phyloP scores from a whole-genome alignment of 1,139 yeast species.

The Schizosaccharomyces versatilis region DNA sequence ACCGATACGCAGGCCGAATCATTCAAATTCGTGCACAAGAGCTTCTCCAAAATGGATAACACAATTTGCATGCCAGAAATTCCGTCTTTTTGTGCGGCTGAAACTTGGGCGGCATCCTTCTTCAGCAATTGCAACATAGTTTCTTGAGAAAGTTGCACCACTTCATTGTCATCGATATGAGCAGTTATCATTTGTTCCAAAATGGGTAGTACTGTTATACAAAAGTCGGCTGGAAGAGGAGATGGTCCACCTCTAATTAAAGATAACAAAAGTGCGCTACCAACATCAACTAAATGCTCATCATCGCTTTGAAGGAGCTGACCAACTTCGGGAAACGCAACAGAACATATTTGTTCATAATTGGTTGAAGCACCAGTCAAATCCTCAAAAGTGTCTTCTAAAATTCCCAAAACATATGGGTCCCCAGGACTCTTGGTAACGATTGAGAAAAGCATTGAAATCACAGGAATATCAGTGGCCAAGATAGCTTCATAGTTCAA shows the following conservation, averaged over 20 bases:
- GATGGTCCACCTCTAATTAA: slow-evolving; percentile 10
- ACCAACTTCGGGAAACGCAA: slow-evolving; percentile 6
- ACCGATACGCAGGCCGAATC: slow-evolving; percentile 8
- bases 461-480: slow-evolving; percentile 2
- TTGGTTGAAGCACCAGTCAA: slow-evolving; percentile 6
- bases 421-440: slow-evolving; percentile 10
- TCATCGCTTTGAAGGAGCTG: slow-evolving; percentile 5
- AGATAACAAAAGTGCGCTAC: slow-evolving; percentile 7
- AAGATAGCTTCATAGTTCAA: slow-evolving; percentile 5
- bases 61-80: slow-evolving; percentile 5
- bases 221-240: slow-evolving; percentile 7
- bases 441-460: slow-evolving; percentile 9
- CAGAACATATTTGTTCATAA: slow-evolving; percentile 5
- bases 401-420: slow-evolving; percentile 9
- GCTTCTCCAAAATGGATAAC: slow-evolving; percentile 4
- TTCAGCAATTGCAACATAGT: slow-evolving; percentile 6
- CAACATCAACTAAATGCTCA: slow-evolving; percentile 5
- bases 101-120: slow-evolving; percentile 7
- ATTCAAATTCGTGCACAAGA: slow-evolving; percentile 5
- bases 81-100: slow-evolving; percentile 4
- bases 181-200: slow-evolving; percentile 4
- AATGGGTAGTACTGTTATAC: slow-evolving; percentile 8
- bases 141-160: slow-evolving; percentile 9
- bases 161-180: slow-evolving; percentile 6
- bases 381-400: slow-evolving; percentile 11